Evolutionary conservation across 805 yeast species (phyloP).

Genomic region (Starmerella riodocensis): DNA sequence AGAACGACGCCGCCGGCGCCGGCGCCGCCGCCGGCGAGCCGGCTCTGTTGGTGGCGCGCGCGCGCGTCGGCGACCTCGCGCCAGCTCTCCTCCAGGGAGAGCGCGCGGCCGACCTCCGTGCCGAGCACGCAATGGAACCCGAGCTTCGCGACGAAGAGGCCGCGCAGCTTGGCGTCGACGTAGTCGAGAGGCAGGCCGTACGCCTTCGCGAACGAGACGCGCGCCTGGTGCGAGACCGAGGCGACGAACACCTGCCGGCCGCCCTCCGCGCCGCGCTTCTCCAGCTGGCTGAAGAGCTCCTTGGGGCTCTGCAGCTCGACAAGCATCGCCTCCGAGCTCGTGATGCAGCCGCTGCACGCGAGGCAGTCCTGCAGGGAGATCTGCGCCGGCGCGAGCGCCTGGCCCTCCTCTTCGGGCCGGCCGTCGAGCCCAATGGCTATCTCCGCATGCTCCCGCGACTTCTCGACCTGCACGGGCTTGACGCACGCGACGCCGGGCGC

Average conservation of each 20-base stretch:
- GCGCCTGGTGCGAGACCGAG: slow-evolving; percentile 72
- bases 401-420: slow-evolving; percentile 54
- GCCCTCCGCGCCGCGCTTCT: slow-evolving; percentile 19
- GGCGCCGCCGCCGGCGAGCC: not conserved
- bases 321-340: slow-evolving; percentile 90
- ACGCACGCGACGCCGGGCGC: slow-evolving; percentile 91
- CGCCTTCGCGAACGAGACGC: slow-evolving; percentile 70
- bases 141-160: slow-evolving; percentile 45
- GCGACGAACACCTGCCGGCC: slow-evolving; percentile 43
- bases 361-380: slow-evolving; percentile 84
- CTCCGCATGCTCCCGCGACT: slow-evolving; percentile 31
- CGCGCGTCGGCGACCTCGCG: slow-evolving; percentile 29
- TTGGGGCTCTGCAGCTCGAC: slow-evolving; percentile 82
- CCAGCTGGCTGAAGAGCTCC: slow-evolving; percentile 53
- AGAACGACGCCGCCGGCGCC: slow-evolving; percentile 27
- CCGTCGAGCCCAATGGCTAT: slow-evolving; percentile 49
- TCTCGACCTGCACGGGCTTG: slow-evolving; percentile 54
- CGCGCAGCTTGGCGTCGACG: slow-evolving; percentile 48
- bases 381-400: slow-evolving; percentile 51
- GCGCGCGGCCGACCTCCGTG: slow-evolving; percentile 63
- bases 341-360: slow-evolving; percentile 94
- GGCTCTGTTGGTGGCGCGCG: slow-evolving; percentile 6
- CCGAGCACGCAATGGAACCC: slow-evolving; percentile 72
- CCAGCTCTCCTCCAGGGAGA: slow-evolving; percentile 42
- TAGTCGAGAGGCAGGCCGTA: slow-evolving; percentile 38